Conservation (phyloP, 495 filamentous ascomycete genomes). For the Talaromyces stipitatus region DNA sequence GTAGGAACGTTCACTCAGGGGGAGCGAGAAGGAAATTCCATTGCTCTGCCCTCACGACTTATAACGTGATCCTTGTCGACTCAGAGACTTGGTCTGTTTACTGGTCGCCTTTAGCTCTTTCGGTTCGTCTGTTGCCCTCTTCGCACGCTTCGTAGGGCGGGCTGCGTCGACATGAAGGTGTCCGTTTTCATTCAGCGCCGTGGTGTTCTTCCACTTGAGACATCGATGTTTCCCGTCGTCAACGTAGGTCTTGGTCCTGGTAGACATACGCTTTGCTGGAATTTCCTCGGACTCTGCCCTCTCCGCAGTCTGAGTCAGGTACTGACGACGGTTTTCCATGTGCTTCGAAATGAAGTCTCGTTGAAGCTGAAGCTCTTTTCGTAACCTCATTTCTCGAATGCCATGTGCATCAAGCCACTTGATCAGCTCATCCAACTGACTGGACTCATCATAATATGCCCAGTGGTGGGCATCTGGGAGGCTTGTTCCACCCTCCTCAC, state of each 20-base stretch:
- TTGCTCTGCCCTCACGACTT: constrained; percentile 18
- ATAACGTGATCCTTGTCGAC: constrained; percentile 42
- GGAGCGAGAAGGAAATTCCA: too few relatives aligned
- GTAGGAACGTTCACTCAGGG: background rate
- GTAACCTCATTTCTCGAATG: constrained; percentile 70
- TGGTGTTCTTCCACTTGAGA: constrained; percentile 73
- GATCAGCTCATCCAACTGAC: constrained; percentile 67
- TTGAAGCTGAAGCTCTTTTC: constrained; percentile 75
- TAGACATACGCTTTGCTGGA: constrained; percentile 62
- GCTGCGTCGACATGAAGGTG: constrained; percentile 77
- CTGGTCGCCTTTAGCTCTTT: constrained; percentile 38
- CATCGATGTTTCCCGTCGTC: constrained; percentile 60
- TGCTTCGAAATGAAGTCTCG: constrained; percentile 67
- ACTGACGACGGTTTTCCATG: constrained; percentile 71
- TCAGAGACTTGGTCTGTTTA: constrained; percentile 39
- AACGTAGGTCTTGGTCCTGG: constrained; percentile 63
- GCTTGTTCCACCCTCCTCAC: constrained; percentile 77
- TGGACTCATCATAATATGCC: constrained; percentile 81
- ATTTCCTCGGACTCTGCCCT: constrained; percentile 50
- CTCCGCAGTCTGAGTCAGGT: constrained; percentile 49
- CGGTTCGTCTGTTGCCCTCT: constrained; percentile 41
- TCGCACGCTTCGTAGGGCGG: constrained; percentile 52
- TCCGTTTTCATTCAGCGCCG: constrained; percentile 66
- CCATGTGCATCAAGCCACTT: constrained; percentile 84
- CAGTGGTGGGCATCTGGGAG: constrained; percentile 74